Evolutionary conservation across 805 yeast genomes (phyloP).

Genomic region (Hanseniaspora nectarophila): DNA sequence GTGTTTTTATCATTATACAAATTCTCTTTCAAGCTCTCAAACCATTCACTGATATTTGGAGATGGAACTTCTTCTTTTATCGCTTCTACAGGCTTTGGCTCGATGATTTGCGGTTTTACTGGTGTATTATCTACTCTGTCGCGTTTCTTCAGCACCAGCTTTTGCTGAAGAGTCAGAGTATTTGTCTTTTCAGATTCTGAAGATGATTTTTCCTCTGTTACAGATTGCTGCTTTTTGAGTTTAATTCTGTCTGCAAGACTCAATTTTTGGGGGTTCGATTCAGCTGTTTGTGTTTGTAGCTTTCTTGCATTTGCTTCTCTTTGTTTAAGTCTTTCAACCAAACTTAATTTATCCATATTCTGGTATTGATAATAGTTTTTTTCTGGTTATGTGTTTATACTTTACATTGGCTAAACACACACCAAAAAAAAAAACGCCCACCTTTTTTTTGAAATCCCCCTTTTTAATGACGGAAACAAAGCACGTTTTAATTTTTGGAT

Average conservation of each 20-base stretch:
- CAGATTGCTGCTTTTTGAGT: conserved; percentile 7
- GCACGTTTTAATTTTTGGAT: no score
- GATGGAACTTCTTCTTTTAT: neutral
- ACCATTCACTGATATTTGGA: neutral
- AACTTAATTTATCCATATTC: neutral
- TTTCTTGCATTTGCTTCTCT: neutral
- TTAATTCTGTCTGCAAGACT: conserved; percentile 10
- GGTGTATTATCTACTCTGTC: neutral
- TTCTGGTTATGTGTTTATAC: no score
- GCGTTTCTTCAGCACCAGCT: neutral
- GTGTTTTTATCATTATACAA: neutral
- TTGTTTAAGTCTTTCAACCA: conserved; percentile 3
- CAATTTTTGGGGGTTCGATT: neutral
- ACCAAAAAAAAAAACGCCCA: neutral
- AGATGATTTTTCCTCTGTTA: neutral
- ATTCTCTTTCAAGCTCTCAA: neutral
- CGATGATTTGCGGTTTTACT: neutral
- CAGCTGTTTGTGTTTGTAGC: no score
- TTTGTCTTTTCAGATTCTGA: neutral
- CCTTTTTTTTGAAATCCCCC: no score
- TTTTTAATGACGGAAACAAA: no score
- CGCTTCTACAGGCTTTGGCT: no score
- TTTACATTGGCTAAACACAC: no score
- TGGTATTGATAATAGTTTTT: neutral
- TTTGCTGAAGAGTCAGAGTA: neutral